Base-by-base conservation (phyloP, 495 filamentous ascomycete species). In the Penicillium psychrofluorescens region DNA sequence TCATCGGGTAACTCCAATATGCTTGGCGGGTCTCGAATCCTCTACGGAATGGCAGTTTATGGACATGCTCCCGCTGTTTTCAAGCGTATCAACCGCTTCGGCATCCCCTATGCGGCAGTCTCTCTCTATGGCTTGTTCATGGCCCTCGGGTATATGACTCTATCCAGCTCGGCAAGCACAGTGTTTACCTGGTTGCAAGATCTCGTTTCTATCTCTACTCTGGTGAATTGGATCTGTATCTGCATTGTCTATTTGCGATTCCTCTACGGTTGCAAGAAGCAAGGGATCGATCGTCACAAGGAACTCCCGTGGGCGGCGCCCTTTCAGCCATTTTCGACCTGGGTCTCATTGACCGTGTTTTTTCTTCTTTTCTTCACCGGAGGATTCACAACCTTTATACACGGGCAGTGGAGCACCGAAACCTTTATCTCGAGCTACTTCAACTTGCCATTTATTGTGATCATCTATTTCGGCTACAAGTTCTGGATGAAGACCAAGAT, bases 171-270 rank as follows among this genome's bases (percentile, higher is more conserved):
- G 11, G 77, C 76, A 5, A 59, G 76, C 14, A 72, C 67, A 0
- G 79, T 76, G 2, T 82, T 83, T 50, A 70, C 52, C 38, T 83
- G 77, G 78, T 55, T 83, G 11, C 69, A 79, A 7, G 63, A 71
- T 33, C 41, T 82, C 38, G 75, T 74, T 1, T 71, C 77, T 0
- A 68, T 72, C 14, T 69, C 71, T 3, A 71, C 75, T 0, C 47
- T 81, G n/a, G 62, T 81, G 2, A 69, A 68, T 37, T 83, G 78
- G 78, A 66, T 71, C 36, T 67, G 62, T 55, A 75, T 72, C 38
- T 68, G 63, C 34, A 56, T 79, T 13, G 66, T 71, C 13, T 80
- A 76, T 44, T 53, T 81, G 2, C 71, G 74, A 4, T 83, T 83
- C 54, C 61, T 62, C 37, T 72, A 74, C 41, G 80, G 75, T 0